These are phyloP conservation scores for Bauhinia variegata DNA, from an alignment of 306 rosid species.

Conservation along the genomic window DNA sequence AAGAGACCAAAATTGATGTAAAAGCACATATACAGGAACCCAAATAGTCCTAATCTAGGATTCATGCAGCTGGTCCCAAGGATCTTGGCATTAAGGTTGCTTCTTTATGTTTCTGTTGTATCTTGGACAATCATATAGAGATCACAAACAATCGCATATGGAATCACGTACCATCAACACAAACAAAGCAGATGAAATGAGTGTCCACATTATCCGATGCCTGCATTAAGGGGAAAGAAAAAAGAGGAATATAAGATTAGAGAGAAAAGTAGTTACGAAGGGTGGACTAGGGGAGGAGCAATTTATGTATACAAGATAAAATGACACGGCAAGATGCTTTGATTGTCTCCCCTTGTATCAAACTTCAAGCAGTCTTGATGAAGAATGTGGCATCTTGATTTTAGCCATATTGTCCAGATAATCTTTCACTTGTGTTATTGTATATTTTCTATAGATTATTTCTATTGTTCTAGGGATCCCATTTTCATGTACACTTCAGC, in stretches of 20 bases:
- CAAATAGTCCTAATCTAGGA: not conserved
- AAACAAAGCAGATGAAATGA: conserved; percentile 86
- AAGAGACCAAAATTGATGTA: conserved; percentile 2
- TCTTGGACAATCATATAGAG: conserved; percentile 5
- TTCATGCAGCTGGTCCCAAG: not conserved
- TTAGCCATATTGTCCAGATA: not conserved
- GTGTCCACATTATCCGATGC: conserved; percentile 66
- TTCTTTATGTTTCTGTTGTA: not conserved
- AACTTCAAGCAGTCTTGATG: not conserved
- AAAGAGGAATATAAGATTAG: conserved; percentile 9
- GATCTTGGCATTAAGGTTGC: not conserved
- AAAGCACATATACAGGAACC: not conserved
- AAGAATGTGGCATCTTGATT: not conserved
- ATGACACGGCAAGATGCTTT: not conserved
- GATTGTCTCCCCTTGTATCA: not conserved
- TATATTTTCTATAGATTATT: no score
- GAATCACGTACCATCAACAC: conserved; percentile 73
- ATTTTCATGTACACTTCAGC: no score
- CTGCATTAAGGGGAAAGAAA: conserved; percentile 46
- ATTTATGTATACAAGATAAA: no score
- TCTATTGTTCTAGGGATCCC: no score
- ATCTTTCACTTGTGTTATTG: not conserved
- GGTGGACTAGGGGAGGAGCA: not conserved
- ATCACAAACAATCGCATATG: no score
- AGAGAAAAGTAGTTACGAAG: not conserved